Conservation (phyloP, 768 basidiomycete genomes). For the Boletus coccyginus region DNA sequence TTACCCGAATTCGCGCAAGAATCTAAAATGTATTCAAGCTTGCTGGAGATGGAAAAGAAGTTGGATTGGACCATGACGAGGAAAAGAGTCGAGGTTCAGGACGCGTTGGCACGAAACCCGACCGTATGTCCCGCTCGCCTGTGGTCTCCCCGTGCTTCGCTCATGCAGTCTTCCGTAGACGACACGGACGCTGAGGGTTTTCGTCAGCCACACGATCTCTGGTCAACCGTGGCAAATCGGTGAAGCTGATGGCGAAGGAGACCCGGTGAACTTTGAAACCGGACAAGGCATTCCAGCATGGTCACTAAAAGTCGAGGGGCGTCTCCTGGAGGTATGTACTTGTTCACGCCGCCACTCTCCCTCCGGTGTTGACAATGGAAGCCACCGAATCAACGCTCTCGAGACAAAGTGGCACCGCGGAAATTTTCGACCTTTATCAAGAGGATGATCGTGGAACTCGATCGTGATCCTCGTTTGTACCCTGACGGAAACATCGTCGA, state of each 20-base stretch:
- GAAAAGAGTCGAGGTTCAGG: conserved; percentile 88
- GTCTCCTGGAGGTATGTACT: conserved; percentile 69
- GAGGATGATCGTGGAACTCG: conserved; percentile 81
- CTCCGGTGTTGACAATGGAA: conserved; percentile 20
- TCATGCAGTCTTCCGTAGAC: conserved; percentile 46
- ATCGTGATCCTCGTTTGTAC: conserved; percentile 77
- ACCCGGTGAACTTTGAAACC: conserved; percentile 62
- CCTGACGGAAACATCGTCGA: conserved; percentile 88
- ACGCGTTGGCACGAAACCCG: conserved; percentile 73
- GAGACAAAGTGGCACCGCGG: conserved; percentile 59
- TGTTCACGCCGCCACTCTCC: not conserved
- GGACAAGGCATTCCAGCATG: conserved; percentile 90
- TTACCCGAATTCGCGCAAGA: conserved; percentile 76
- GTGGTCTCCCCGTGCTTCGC: not conserved
- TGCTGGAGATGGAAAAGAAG: conserved; percentile 86
- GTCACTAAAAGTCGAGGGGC: conserved; percentile 84
- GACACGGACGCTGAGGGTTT: conserved; percentile 79
- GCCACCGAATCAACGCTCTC: conserved; percentile 59
- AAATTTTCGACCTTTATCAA: conserved; percentile 89
- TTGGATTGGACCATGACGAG: conserved; percentile 94
- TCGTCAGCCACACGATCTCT: conserved; percentile 84
- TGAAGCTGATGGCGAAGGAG: conserved; percentile 31
- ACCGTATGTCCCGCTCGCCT: conserved; percentile 37
- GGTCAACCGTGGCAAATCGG: conserved; percentile 82
- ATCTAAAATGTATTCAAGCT: conserved; percentile 81